Evolutionary conservation across 768 basidiomycete genomes (phyloP).

Genomic region (Kwoniella dendrophila): DNA sequence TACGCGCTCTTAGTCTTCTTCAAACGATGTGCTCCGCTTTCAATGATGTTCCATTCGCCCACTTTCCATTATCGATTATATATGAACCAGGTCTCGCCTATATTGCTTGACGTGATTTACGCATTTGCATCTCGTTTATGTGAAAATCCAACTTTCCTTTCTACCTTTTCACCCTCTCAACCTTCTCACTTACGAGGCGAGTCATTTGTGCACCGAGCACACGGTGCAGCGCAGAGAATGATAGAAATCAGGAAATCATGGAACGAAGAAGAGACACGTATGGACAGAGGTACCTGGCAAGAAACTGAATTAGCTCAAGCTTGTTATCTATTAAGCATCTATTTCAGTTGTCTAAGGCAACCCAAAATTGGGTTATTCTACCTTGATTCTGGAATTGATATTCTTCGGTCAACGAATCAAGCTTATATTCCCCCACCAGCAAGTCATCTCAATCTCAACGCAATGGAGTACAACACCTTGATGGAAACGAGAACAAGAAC

Average conservation of each 20-base stretch:
- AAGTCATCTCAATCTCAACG: constrained; percentile 14
- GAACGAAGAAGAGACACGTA: constrained; percentile 28
- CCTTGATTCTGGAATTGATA: constrained; percentile 40
- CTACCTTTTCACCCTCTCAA: constrained; percentile 25
- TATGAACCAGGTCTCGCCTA: constrained; percentile 37
- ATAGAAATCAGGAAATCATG: constrained; percentile 25
- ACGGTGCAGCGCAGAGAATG: constrained; percentile 27
- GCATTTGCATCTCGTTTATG: constrained; percentile 46
- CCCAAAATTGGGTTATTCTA: constrained; percentile 34
- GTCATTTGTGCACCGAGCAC: constrained; percentile 43
- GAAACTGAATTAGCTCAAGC: constrained; percentile 51
- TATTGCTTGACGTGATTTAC: constrained; percentile 51
- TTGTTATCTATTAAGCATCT: constrained; percentile 38
- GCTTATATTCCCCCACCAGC: constrained; percentile 28
- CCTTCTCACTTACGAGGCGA: constrained; percentile 46
- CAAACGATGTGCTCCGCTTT: constrained; percentile 39
- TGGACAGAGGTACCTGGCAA: constrained; percentile 44
- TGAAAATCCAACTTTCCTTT: constrained; percentile 33
- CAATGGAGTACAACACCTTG: constrained; percentile 42
- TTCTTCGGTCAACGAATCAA: constrained; percentile 31
- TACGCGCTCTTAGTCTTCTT: constrained; percentile 43
- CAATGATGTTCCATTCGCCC: constrained; percentile 49
- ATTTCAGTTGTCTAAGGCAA: constrained; percentile 41
- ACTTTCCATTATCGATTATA: constrained; percentile 53
- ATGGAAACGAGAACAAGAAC: constrained; percentile 43